Evolutionary conservation across 305 asterid genomes (phyloP).

Genomic region (Andrographis paniculata): DNA sequence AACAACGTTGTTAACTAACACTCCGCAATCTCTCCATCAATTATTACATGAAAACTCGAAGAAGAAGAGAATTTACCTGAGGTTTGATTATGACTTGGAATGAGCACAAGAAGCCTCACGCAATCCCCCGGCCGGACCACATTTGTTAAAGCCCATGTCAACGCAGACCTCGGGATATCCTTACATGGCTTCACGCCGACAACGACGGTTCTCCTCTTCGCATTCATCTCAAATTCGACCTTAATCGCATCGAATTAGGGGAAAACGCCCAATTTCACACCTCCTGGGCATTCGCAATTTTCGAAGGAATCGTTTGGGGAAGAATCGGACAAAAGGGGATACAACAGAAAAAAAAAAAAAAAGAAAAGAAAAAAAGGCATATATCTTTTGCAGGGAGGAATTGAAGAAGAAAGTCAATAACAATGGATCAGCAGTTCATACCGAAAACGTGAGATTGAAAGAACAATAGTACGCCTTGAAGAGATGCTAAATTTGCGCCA

Average conservation of each 20-base stretch:
- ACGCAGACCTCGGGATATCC: conserved; percentile 46
- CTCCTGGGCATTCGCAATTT: conserved; percentile 12
- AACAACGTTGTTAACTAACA: too few species aligned
- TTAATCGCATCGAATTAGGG: too few species aligned
- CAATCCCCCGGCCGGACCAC: conserved; percentile 47
- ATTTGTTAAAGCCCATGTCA: conserved; percentile 58
- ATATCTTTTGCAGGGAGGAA: too few species aligned
- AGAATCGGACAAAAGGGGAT: conserved; percentile 13
- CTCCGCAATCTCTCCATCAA: too few species aligned
- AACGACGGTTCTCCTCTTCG: conserved; percentile 23
- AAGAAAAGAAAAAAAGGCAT: conserved; percentile 6
- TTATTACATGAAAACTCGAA: too few species aligned
- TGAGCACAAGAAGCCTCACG: conserved; percentile 43
- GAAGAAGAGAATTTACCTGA: conserved; percentile 31
- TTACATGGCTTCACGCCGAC: conserved; percentile 49
- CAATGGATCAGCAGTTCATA: conserved; percentile 22
- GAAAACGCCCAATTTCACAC: not conserved
- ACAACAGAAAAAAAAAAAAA: not conserved
- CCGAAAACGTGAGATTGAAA: conserved; percentile 22
- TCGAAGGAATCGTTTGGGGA: conserved; percentile 2
- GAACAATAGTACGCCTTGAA: conserved; percentile 5
- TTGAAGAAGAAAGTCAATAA: conserved; percentile 25
- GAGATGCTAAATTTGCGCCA: conserved; percentile 27
- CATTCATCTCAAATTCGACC: conserved; percentile 26
- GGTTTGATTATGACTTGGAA: conserved; percentile 25